These are phyloP conservation scores for Tylopilus sp. DNA, from an alignment of 768 basidiomycete species.

Conservation along the genomic window DNA sequence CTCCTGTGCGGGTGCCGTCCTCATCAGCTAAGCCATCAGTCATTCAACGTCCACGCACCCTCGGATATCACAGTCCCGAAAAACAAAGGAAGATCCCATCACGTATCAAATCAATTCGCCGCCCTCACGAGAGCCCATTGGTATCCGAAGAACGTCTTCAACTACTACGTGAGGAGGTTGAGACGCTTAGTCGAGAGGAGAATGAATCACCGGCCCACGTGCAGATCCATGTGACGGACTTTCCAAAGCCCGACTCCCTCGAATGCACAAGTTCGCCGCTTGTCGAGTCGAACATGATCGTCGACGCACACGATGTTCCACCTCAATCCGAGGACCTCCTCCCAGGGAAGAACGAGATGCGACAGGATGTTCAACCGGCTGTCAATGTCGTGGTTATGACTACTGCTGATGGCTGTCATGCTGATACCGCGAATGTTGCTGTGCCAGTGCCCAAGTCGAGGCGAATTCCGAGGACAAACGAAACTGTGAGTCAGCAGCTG, in stretches of 20 bases:
- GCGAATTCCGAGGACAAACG: conserved; percentile 29
- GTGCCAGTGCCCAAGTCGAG: conserved; percentile 11
- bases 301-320: not conserved
- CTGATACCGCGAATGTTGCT: not conserved
- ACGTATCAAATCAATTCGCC: not conserved
- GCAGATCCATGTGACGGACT: not conserved
- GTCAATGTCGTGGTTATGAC: conserved; percentile 2
- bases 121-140: conserved; percentile 6
- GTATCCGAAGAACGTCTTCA: conserved; percentile 28
- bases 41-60: conserved; percentile 7
- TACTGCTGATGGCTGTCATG: not conserved
- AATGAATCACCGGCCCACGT: conserved; percentile 6
- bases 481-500: conserved; percentile 22
- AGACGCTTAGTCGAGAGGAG: conserved; percentile 12
- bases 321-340: not conserved
- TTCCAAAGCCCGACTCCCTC: not conserved
- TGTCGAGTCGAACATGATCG: not conserved
- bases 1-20: not conserved
- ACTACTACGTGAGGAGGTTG: conserved; percentile 17
- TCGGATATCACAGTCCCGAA: conserved; percentile 13
- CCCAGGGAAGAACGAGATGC: conserved; percentile 1
- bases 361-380: not conserved
- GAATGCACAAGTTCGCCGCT: not conserved
- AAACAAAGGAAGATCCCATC: conserved; percentile 12
- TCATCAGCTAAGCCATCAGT: conserved; percentile 17